A percentile compares a stretch with the other conserved stretches of the same genome.
Evolutionary conservation across 2,329 filamentous ascomycete genomes (phyloP).

Genomic region (Colletotrichum endophyticum): DNA sequence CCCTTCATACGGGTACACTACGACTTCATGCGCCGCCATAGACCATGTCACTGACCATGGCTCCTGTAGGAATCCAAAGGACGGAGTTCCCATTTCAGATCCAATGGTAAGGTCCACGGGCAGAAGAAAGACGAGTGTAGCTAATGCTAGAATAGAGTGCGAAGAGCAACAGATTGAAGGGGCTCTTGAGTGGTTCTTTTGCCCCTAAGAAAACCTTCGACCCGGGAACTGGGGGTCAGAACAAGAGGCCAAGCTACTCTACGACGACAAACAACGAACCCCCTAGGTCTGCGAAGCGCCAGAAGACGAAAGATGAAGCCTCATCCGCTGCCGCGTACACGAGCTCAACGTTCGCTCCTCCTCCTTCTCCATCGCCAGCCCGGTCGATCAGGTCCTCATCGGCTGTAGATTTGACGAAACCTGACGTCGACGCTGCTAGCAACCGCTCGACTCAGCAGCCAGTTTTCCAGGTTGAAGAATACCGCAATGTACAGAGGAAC

Average conservation of each 20-base stretch:
- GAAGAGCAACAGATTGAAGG: not conserved
- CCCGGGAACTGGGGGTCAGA: not conserved
- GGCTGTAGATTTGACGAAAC: constrained; percentile 4
- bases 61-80: constrained; percentile 4
- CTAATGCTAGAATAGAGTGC: not conserved
- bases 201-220: not conserved
- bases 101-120: constrained; percentile 11
- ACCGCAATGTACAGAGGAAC: not conserved
- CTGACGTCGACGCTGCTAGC: constrained; percentile 5
- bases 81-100: constrained; percentile 4
- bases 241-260: not conserved
- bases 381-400: too few species aligned
- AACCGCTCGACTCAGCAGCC: not conserved
- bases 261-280: not conserved
- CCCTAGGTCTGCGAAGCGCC: constrained; percentile 3
- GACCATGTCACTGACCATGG: not conserved
- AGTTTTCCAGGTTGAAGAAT: not conserved
- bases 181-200: not conserved
- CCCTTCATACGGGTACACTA: constrained; percentile 9
- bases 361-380: not conserved
- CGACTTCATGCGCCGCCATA: not conserved
- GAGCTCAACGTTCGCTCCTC: not conserved
- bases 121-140: too few species aligned
- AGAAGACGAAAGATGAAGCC: not conserved
- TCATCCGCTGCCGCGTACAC: not conserved